phyloP scores from a whole-genome alignment of 2,329 filamentous ascomycete species.

The Ophiostoma fasciatum region DNA sequence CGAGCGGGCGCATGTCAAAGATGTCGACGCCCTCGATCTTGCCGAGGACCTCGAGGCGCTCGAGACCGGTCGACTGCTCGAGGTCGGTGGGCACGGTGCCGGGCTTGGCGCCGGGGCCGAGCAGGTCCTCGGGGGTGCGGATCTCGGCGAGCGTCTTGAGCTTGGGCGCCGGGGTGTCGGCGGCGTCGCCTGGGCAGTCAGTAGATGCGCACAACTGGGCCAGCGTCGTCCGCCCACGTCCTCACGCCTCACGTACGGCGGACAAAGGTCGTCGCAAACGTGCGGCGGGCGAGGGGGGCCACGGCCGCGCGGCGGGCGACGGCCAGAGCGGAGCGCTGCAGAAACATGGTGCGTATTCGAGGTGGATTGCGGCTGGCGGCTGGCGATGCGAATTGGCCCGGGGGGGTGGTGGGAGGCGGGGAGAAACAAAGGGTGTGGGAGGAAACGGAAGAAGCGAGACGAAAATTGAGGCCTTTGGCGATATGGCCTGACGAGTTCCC shows the following conservation, averaged over 20 bases:
- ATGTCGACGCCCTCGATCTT: constrained; percentile 98
- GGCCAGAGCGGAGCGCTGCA: constrained; percentile 47
- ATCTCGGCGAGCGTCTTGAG: constrained; percentile 51
- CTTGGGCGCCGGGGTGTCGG: constrained; percentile 17
- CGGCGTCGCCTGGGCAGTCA: not conserved
- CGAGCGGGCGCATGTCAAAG: constrained; percentile 96
- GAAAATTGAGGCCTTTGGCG: constrained; percentile 11
- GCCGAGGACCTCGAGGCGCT: constrained; percentile 95
- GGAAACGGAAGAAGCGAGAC: constrained; percentile 5
- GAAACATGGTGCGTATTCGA: constrained; percentile 32
- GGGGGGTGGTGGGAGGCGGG: not conserved
- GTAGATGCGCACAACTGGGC: too few relatives aligned
- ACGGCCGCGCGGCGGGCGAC: constrained; percentile 45
- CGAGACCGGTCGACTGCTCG: constrained; percentile 91
- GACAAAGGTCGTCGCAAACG: constrained; percentile 43
- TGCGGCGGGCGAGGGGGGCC: constrained; percentile 38
- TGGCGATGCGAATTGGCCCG: constrained; percentile 14
- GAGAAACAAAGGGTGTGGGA: not conserved
- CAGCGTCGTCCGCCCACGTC: too few relatives aligned
- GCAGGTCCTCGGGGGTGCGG: constrained; percentile 64
- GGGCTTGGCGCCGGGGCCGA: constrained; percentile 64
- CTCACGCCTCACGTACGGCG: constrained; percentile 48
- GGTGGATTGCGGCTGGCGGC: constrained; percentile 11
- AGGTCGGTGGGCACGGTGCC: constrained; percentile 86
- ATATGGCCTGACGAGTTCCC: constrained; percentile 12